These are phyloP conservation scores for Przewalskia tangutica DNA, from an alignment of 257 asterid genomes.

Conservation along the genomic window DNA sequence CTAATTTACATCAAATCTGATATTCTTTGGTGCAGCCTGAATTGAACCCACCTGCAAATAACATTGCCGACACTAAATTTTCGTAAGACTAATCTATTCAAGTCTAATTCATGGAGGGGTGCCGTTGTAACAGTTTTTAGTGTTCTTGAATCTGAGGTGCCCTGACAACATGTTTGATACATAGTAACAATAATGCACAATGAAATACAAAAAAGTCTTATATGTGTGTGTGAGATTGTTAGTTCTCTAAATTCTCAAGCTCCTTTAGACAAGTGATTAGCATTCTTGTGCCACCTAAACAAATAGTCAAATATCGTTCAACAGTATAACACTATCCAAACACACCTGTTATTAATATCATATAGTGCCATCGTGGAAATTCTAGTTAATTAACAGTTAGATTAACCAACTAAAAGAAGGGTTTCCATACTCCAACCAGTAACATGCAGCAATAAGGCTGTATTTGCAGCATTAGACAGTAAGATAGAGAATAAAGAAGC, in stretches of 20 bases:
- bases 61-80: not conserved
- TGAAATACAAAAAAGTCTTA: too few species aligned
- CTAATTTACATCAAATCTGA: constrained; percentile 43
- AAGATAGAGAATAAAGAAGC: not conserved
- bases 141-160: too few species aligned
- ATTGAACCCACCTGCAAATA: constrained; percentile 46
- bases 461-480: not conserved
- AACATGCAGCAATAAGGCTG: not conserved
- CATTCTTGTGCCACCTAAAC: not conserved
- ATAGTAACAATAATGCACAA: not conserved
- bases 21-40: constrained; percentile 72
- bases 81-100: not conserved
- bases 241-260: not conserved
- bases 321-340: not conserved
- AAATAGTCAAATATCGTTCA: not conserved
- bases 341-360: not conserved
- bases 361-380: too few species aligned
- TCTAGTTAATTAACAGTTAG: not conserved
- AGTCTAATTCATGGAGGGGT: not conserved
- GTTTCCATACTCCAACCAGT: not conserved
- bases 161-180: too few species aligned
- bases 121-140: not conserved
- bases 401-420: not conserved
- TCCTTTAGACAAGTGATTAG: not conserved
- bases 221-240: not conserved